Conservation (phyloP, 2,329 filamentous ascomycete species). For the Talaromyces atroroseus region DNA sequence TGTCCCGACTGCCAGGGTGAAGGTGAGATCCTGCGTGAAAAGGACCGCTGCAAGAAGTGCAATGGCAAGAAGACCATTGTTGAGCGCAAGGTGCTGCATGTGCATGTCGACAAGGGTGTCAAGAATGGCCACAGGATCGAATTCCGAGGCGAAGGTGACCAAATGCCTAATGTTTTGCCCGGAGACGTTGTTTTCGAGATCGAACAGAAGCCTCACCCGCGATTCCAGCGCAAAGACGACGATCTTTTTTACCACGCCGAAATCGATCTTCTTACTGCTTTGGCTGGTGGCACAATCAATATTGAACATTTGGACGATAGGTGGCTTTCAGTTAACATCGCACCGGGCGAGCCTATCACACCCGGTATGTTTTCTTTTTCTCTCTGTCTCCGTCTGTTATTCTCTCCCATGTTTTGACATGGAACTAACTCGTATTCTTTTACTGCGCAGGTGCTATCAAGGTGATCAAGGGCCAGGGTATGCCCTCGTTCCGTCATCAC, state of each 20-base stretch:
- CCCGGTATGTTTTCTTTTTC: constrained; percentile 59
- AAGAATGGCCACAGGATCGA: constrained; percentile 93
- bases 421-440: neutral
- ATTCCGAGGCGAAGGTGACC: constrained; percentile 94
- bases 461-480: constrained; percentile 92
- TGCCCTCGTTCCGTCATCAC: constrained; percentile 94
- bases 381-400: neutral
- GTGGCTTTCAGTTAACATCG: constrained; percentile 90
- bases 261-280: constrained; percentile 89
- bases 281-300: constrained; percentile 84
- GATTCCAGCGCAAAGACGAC: constrained; percentile 94
- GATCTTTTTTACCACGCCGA: constrained; percentile 93
- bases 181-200: constrained; percentile 99
- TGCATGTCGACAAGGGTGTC: constrained; percentile 93
- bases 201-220: constrained; percentile 94
- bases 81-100: constrained; percentile 95
- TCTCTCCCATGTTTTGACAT: neutral
- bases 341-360: constrained; percentile 89
- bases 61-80: constrained; percentile 96
- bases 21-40: constrained; percentile 92
- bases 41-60: constrained; percentile 96
- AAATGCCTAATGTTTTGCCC: constrained; percentile 84
- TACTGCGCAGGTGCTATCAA: constrained; percentile 68
- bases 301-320: constrained; percentile 96
- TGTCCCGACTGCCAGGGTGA: constrained; percentile 98